Base-by-base conservation (phyloP, 768 basidiomycete genomes). In the Hygrocybe punicea region DNA sequence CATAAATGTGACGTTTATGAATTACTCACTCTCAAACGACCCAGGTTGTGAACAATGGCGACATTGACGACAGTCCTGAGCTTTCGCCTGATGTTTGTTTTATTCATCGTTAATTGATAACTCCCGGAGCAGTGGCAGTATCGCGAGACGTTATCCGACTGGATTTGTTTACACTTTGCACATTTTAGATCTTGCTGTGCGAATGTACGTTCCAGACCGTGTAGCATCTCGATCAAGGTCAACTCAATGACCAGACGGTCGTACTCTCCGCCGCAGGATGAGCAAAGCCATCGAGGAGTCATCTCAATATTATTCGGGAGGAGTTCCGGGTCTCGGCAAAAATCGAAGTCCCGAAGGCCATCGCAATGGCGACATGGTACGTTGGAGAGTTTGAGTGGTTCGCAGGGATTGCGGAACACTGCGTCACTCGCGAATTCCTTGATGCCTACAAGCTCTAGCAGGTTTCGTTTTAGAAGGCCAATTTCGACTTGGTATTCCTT, bases 161-260 rank as follows among this genome's bases (percentile, higher is more conserved):
- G 93, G 58, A 97, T 83, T 73, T 94, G 92, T 68, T 89, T 84
- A 75, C 97, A 99, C 64, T 89, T 94, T 7, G 76, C 71, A 68
- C 97, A 99, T 9, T 85, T 81, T 59, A 98, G 74, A 68, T 99
- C 97, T 71, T 98, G 94, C 65, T 94, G 87, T 25, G 89, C 81
- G 63, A 89, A 93, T 34, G 83, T 78, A 34, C 84, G 79, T 69
- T 93, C 86, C 37, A 93, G 73, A 14, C 78, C 70, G 44, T 84
- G 81, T 21, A 93, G 82, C 69, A 88, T 76, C 47, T 89, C 85
- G 59, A 98, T 85, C 57, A 99, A 74, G 51, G 85, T 81, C 64
- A 91, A 86, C 71, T 98, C 96, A 67, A 99, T 94, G 37, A 84
- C 81, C 7, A 78, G 72, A n/a, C 88, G 83, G 67, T 99, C 95